Conservation (phyloP, 306 rosid species). For the Elaeagnus macrophylla region DNA sequence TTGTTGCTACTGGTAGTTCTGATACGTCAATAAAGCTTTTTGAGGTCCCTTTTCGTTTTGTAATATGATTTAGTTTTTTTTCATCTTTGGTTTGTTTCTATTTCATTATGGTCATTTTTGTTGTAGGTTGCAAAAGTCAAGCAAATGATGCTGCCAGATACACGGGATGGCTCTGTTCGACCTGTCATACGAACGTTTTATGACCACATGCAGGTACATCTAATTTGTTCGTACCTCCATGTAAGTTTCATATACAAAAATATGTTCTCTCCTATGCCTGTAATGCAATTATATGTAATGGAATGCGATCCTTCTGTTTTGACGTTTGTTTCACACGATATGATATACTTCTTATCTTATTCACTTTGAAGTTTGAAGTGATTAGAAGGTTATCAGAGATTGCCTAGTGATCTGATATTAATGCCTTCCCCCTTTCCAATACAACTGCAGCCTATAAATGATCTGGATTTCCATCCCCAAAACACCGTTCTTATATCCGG, state of each 20-base stretch:
- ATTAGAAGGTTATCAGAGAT: neutral
- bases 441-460: slow-evolving; percentile 80
- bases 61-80: slow-evolving; percentile 6
- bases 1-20: slow-evolving; percentile 90
- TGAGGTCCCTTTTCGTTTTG: slow-evolving; percentile 45
- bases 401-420: neutral
- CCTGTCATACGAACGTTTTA: slow-evolving; percentile 77
- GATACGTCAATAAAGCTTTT: slow-evolving; percentile 85
- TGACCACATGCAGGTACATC: slow-evolving; percentile 63
- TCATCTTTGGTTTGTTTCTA: slow-evolving; percentile 9
- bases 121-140: slow-evolving; percentile 77
- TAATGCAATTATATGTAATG: too few species aligned
- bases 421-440: slow-evolving; percentile 14
- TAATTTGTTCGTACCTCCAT: neutral
- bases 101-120: slow-evolving; percentile 19
- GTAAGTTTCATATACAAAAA: too few species aligned
- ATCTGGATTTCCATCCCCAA: slow-evolving; percentile 93
- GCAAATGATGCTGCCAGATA: slow-evolving; percentile 74
- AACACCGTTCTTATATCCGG: slow-evolving; percentile 71
- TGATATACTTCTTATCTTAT: neutral
- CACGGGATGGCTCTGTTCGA: slow-evolving; percentile 73
- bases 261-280: too few species aligned
- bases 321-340: too few species aligned
- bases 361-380: neutral
- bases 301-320: too few species aligned